Evolutionary conservation across 2,329 filamentous ascomycete genomes (phyloP), one percentile per base, ranked within the genome.

Genomic region (Paracorniculantispora psalliotae): DNA sequence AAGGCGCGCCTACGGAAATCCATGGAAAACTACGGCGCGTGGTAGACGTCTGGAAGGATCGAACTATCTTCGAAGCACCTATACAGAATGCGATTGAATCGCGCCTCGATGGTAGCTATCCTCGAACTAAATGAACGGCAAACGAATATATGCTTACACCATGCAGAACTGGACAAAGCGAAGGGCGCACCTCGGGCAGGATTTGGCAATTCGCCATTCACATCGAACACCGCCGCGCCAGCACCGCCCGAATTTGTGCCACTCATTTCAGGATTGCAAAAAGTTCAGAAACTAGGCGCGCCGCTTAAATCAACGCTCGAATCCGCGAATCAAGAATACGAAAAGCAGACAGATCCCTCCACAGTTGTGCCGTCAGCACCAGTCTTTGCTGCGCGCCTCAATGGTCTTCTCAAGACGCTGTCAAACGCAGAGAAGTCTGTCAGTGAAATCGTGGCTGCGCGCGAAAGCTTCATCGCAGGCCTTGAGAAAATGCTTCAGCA

Each of bases 1-100:
- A 93, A 73, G 91, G 92, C 61, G 88, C 92, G 1, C 86, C 90
- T 8, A 82, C 86, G 39, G 93, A 99, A 54, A 85, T 96, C 28
- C 94, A 97, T 71, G 83, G 84, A 60, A 97, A 97, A 72, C 79
- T 99, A 39, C 84, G 89, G 61, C 84, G 94, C 33, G 93, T 97
- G 0, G 85, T 97, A 3, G 93, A 97, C 68, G 94, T 99, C 19
- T 99, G 94, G 94, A 88, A 88, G 69, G 86, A 93, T 67, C 83
- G 94, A 37, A 77, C 79, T 55, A 94, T 99, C 48, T 99, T 99
- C 67, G 91, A 96, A 62, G 72, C 73, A 1, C 83, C 88, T 0
- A 90, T 96, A 51, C 88, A 96, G 70, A 84, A 87, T 59, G 88
- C 89, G 1, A 86, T 97, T 55, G 93, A 97, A 69, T 78, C 83